Evolutionary conservation across 2,329 filamentous ascomycete species (phyloP).

Genomic region (Pseudopyrenochaeta lycopersici): DNA sequence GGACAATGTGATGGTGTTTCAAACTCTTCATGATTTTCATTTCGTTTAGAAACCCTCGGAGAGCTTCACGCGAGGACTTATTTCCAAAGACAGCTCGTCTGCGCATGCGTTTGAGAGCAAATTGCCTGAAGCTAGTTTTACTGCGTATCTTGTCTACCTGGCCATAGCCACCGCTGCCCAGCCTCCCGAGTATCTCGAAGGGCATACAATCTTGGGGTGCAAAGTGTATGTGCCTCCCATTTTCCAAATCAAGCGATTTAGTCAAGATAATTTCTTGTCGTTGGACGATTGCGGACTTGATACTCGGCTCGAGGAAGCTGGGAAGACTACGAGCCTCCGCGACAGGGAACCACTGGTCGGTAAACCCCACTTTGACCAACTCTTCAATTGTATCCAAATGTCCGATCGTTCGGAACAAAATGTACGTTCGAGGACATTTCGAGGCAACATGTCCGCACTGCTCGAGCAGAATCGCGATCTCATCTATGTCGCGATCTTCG

Average conservation of each 20-base stretch:
- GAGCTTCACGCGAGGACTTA: constrained; percentile 6
- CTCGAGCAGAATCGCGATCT: constrained; percentile 20
- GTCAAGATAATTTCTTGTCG: constrained; percentile 30
- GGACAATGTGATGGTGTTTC: constrained; percentile 36
- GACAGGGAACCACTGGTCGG: constrained; percentile 41
- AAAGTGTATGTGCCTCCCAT: constrained; percentile 35
- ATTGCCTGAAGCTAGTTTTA: constrained; percentile 32
- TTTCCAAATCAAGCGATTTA: constrained; percentile 23
- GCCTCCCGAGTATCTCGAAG: constrained; percentile 23
- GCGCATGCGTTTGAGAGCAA: constrained; percentile 41
- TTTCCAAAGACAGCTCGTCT: constrained; percentile 22
- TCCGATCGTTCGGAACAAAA: constrained; percentile 35
- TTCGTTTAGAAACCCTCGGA: constrained; percentile 34
- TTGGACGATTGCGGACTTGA: constrained; percentile 24
- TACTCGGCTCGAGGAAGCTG: constrained; percentile 12
- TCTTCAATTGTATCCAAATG: constrained; percentile 25
- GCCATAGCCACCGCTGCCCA: constrained; percentile 35
- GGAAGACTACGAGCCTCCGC: constrained; percentile 23
- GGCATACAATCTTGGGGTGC: constrained; percentile 24
- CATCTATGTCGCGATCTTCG: constrained; percentile 26
- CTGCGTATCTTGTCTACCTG: constrained; percentile 36
- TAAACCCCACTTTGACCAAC: constrained; percentile 31
- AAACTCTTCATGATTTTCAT: constrained; percentile 34
- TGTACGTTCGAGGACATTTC: constrained; percentile 35
- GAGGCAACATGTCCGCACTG: constrained; percentile 3